Evolutionary conservation across 1,284 basidiomycete genomes (phyloP), one percentile per base, ranked within the genome.

Genomic region (Moesziomyces sp.): DNA sequence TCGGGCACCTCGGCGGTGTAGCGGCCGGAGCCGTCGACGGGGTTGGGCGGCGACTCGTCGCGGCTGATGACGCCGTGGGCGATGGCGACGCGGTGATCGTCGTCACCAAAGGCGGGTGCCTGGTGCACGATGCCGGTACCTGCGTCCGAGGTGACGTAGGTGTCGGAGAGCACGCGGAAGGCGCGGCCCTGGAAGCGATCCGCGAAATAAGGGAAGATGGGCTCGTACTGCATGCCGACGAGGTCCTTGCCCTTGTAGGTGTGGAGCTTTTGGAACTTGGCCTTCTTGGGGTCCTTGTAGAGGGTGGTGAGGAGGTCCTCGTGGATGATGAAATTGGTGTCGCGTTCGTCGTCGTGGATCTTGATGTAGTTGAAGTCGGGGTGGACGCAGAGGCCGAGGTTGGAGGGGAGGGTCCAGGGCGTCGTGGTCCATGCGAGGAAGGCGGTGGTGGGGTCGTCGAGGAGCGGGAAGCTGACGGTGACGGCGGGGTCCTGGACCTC

Each of bases 41-140:
- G 97, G 85, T 94, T 97, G 3, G 97, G 97, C 0, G 97, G 95
- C 88, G 93, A 90, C 84, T 96, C 94, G 58, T 97, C 95, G 1
- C 89, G 87, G 28, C 87, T 87, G 35, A 98, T 86, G 64, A 98
- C 89, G 26, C 91, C 92, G 82, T 97, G 88, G 3, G 90, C 90
- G 66, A 97, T 88, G 30, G 92, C 91, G 78, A 99, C 89, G 65
- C 96, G 92, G 86, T 98, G 93, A 89, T 99, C 97, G 80, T 99
- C 97, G 82, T 98, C 97, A 88, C 97, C 97, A 82, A 97, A 99
- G 0, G 93, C 95, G 2, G 97, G 97, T 1, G 97, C 94, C 86
- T 99, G 97, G 85, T 99, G 97, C 51, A 99, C 97, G 80, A 99
- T 96, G 84, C 96, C 96, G 42, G 97, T 99, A 86, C 97, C 96